Evolutionary conservation across 176 grass and related monocot species (phyloP).

Genomic region (Poa annua): DNA sequence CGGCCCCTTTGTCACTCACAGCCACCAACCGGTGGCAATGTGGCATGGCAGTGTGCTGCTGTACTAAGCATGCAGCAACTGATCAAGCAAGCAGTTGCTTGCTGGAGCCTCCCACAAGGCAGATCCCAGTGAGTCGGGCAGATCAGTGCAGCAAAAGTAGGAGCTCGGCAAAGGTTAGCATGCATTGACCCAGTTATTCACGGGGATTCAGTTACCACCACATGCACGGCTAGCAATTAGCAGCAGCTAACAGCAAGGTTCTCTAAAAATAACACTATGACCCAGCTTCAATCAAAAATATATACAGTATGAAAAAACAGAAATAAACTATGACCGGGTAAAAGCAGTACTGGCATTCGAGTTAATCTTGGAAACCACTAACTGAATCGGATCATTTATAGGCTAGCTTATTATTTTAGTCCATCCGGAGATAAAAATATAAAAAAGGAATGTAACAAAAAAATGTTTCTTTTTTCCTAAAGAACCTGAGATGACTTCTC

Average conservation of each 20-base stretch:
- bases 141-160: slow-evolving; percentile 55
- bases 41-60: slow-evolving; percentile 27
- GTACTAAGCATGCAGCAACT: slow-evolving; percentile 49
- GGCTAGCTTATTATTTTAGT: slow-evolving; percentile 38
- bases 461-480: not conserved
- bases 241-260: not conserved
- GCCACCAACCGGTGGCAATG: slow-evolving; percentile 32
- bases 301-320: too few relatives aligned
- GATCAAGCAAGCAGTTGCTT: slow-evolving; percentile 48
- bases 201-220: slow-evolving; percentile 40
- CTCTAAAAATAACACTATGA: slow-evolving; percentile 51
- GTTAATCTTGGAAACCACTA: slow-evolving; percentile 43
- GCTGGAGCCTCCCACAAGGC: slow-evolving; percentile 37
- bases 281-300: not conserved
- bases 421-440: slow-evolving; percentile 9
- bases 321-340: slow-evolving; percentile 34
- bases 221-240: not conserved
- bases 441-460: slow-evolving; percentile 30
- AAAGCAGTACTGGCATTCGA: slow-evolving; percentile 25
- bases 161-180: slow-evolving; percentile 57
- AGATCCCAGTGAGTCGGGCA: slow-evolving; percentile 32
- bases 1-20: slow-evolving; percentile 5
- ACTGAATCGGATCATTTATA: slow-evolving; percentile 39
- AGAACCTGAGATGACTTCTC: slow-evolving; percentile 40
- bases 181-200: slow-evolving; percentile 57